A percentile compares a stretch with the other conserved stretches of the same genome.
These are phyloP conservation scores for Histomonas meleagridis DNA, from an alignment of 208 protist genomes.

Conservation along the genomic window DNA sequence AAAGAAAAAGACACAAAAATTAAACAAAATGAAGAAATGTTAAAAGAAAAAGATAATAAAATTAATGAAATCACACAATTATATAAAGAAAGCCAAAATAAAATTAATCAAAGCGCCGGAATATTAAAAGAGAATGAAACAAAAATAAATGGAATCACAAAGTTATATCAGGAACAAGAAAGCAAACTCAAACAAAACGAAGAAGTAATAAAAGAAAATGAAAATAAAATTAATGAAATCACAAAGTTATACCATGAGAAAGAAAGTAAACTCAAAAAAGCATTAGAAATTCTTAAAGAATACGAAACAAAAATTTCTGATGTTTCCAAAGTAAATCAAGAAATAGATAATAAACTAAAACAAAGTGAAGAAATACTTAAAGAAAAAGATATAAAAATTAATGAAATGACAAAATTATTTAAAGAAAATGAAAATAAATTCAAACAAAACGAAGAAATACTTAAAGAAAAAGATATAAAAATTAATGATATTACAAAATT, in stretches of 20 bases:
- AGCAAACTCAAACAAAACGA: neutral
- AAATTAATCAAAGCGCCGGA: neutral
- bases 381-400: neutral
- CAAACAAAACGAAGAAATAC: no score
- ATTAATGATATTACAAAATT: no score
- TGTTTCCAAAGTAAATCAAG: neutral
- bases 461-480: no score
- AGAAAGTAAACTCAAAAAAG: neutral
- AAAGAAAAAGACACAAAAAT: conserved; percentile 26
- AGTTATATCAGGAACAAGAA: neutral
- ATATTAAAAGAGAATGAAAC: neutral
- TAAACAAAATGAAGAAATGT: conserved; percentile 10
- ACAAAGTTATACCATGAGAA: neutral
- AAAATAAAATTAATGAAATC: conserved; percentile 38
- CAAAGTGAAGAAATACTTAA: neutral
- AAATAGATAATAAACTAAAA: neutral
- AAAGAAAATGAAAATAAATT: neutral
- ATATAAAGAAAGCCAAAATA: conserved; percentile 34
- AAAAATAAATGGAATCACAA: conserved; percentile 33
- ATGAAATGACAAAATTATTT: neutral
- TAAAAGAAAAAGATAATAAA: neutral
- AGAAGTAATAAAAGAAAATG: conserved; percentile 35
- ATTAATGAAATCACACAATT: neutral
- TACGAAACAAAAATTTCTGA: neutral
- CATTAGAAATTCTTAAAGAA: neutral